Conservation (phyloP, 768 basidiomycete genomes). For the Tephrocybe sp. region DNA sequence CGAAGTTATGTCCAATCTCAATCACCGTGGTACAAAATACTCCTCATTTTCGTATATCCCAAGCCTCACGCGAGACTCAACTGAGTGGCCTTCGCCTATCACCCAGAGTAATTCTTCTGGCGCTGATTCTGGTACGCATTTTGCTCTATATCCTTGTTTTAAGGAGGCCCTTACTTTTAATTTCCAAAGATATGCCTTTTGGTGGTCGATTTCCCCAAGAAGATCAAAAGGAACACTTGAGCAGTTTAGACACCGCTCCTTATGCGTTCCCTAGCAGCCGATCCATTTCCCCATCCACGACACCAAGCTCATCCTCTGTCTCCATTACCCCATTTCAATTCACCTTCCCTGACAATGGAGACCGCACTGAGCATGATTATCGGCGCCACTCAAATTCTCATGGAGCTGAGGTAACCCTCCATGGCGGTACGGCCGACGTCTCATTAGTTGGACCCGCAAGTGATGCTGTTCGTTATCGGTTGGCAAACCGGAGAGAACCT, state of each 20-base stretch:
- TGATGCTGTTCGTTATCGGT: constrained; percentile 61
- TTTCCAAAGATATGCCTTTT: constrained; percentile 31
- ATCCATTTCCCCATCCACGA: constrained; percentile 66
- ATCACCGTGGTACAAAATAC: constrained; percentile 52
- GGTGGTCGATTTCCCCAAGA: constrained; percentile 35
- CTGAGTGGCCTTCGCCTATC: constrained; percentile 35
- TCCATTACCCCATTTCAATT: constrained; percentile 69
- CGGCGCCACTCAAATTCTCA: constrained; percentile 54
- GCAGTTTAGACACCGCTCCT: constrained; percentile 49
- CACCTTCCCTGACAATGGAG: constrained; percentile 57
- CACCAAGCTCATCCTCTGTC: constrained; percentile 58
- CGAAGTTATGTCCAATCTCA: constrained; percentile 29
- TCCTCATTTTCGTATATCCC: constrained; percentile 44
- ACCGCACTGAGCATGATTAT: constrained; percentile 65
- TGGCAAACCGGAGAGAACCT: constrained; percentile 46
- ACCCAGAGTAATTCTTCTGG: constrained; percentile 34
- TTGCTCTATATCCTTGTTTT: constrained; percentile 52
- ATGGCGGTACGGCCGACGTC: constrained; percentile 73
- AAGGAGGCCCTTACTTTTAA: constrained; percentile 57
- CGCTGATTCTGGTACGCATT: constrained; percentile 39
- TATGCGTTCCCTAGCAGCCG: constrained; percentile 67
- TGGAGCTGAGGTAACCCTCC: constrained; percentile 62
- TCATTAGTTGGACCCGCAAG: constrained; percentile 48
- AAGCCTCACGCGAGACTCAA: constrained; percentile 32
- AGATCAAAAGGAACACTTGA: constrained; percentile 55